Evolutionary conservation across 2,329 filamentous ascomycete species (phyloP).

Genomic region (Diaporthe capsici): DNA sequence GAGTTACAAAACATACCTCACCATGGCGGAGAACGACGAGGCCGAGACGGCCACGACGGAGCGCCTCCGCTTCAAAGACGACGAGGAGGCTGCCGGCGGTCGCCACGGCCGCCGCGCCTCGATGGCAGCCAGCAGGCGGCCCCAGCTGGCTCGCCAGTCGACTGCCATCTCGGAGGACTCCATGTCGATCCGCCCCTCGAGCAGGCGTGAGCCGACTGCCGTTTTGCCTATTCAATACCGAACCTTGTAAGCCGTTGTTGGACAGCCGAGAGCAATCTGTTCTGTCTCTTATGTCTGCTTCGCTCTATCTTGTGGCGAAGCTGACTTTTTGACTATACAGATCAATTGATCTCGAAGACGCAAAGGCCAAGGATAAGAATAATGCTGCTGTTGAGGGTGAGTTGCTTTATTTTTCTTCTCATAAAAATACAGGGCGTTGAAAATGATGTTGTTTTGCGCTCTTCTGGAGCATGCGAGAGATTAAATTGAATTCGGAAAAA

Average conservation of each 20-base stretch:
- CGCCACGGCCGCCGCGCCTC: constrained; percentile 5
- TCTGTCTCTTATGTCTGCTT: constrained; percentile 26
- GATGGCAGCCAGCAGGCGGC: neutral
- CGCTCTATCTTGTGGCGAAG: constrained; percentile 16
- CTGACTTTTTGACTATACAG: constrained; percentile 46
- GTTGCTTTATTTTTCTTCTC: constrained; percentile 20
- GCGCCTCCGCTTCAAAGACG: constrained; percentile 37
- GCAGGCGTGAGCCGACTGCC: constrained; percentile 52
- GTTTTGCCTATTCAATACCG: constrained; percentile 68
- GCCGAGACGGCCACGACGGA: constrained; percentile 23
- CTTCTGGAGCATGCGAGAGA: neutral
- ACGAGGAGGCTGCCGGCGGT: constrained; percentile 29
- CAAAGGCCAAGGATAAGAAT: constrained; percentile 63
- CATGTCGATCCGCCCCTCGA: constrained; percentile 23
- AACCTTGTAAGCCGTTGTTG: constrained; percentile 58
- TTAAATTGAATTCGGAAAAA: neutral
- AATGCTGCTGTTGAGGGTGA: constrained; percentile 59
- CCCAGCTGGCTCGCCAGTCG: constrained; percentile 29
- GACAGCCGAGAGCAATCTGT: constrained; percentile 10
- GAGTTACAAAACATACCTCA: constrained; percentile 34
- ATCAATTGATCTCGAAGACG: constrained; percentile 70
- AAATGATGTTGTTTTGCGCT: neutral
- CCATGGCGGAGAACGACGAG: constrained; percentile 30
- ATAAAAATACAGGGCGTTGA: neutral
- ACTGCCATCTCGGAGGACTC: constrained; percentile 38